Conservation (phyloP, 1,139 yeast genomes). For the Geotrichum australiense region DNA sequence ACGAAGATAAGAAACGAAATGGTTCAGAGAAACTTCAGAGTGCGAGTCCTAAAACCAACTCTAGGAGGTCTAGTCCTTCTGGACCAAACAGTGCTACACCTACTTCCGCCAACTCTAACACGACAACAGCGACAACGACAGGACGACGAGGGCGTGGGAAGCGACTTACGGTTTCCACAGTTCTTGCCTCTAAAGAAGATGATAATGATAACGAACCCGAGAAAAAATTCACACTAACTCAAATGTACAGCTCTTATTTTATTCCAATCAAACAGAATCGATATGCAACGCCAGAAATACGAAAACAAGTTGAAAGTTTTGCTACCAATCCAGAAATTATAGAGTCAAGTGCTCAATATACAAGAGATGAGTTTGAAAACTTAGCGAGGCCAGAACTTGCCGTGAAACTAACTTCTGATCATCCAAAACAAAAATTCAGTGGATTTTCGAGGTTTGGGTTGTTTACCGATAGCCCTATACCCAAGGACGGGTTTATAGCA, state of each 20-base stretch:
- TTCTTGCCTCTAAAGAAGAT: conserved; percentile 8
- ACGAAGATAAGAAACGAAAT: conserved; percentile 13
- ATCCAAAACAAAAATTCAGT: conserved; percentile 55
- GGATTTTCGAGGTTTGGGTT: conserved; percentile 71
- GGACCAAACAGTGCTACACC: not conserved
- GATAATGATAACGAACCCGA: conserved; percentile 17
- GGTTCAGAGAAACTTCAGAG: conserved; percentile 8
- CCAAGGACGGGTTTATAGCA: conserved; percentile 48
- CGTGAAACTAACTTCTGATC: conserved; percentile 46
- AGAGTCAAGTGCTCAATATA: conserved; percentile 5
- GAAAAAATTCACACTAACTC: conserved; percentile 16
- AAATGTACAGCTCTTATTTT: conserved; percentile 17
- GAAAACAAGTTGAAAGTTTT: conserved; percentile 7
- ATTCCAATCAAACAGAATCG: conserved; percentile 15
- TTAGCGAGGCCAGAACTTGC: conserved; percentile 27
- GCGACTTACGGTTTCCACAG: conserved; percentile 9
- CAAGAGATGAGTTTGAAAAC: conserved; percentile 25
- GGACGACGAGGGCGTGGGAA: conserved; percentile 13
- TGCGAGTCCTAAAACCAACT: conserved; percentile 8
- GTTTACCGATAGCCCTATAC: conserved; percentile 42
- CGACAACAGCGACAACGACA: not conserved
- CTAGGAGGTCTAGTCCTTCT: conserved; percentile 8
- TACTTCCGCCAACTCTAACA: not conserved
- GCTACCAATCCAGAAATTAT: conserved; percentile 4
- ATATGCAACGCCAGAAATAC: conserved; percentile 11